phyloP scores from a whole-genome alignment of 192 early-diverging fungal species.

The Linnemannia zychae region DNA sequence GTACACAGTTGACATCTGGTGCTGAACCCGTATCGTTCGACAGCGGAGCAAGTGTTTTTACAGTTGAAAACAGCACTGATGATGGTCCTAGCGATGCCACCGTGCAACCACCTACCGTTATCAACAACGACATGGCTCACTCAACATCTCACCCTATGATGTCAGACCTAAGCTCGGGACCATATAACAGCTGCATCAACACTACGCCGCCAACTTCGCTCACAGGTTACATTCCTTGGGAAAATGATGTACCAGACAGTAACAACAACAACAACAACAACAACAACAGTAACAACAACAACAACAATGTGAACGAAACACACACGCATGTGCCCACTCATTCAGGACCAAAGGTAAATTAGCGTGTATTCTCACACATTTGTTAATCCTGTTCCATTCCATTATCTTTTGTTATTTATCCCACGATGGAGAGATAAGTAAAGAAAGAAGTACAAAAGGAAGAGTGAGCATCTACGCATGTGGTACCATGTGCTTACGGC shows the following conservation, averaged over 20 bases:
- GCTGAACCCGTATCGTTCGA: neutral
- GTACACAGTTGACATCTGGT: neutral
- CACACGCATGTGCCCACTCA: neutral
- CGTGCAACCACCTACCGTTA: neutral
- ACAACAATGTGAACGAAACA: no score
- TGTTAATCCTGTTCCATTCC: neutral
- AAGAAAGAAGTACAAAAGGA: neutral
- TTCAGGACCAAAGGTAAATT: neutral
- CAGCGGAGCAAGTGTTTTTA: neutral
- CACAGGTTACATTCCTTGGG: neutral
- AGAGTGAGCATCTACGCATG: neutral
- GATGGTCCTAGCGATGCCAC: neutral
- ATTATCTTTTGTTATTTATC: neutral
- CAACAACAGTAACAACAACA: no score
- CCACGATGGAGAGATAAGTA: neutral
- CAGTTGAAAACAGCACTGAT: neutral
- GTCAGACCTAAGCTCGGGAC: no score
- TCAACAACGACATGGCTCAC: neutral
- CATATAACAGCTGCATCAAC: neutral
- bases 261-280: neutral
- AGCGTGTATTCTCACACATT: neutral
- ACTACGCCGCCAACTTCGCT: neutral
- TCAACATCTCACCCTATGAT: neutral
- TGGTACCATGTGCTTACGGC: neutral
- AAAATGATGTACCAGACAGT: no score